Base-by-base conservation (phyloP, 768 basidiomycete genomes). In the Mycena maculata region DNA sequence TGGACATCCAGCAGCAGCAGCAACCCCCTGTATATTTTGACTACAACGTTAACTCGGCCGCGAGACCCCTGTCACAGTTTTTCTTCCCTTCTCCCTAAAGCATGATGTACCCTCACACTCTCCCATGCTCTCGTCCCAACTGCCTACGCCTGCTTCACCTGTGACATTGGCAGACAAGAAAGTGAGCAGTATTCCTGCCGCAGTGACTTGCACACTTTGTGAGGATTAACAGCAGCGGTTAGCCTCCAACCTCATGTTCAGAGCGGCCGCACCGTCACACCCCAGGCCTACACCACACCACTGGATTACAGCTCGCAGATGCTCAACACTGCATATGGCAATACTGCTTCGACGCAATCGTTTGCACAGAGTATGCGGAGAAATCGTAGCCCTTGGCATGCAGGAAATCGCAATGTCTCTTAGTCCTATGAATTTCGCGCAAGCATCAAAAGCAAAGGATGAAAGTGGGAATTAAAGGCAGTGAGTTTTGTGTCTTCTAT, bases 391-490 rank as follows among this genome's bases (percentile, higher is more conserved):
- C 78, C n/a, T 79, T 22, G 85, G 85, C 33, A 76, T 78, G 48
- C 68, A 65, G 47, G 79, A 82, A 60, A 56, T 73, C 10, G 63
- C 80, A 0, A 66, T 76, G 7, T 76, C 83, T 65, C 87, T 92
- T 56, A 95, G 93, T 76, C 84, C 90, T 11, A 73, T 93, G 93
- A 96, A 64, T 98, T 96, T 77, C 87, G 94, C 64, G 84, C 88
- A 20, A 67, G n/a, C n/a, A n/a, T n/a, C n/a, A n/a, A n/a, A n/a
- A n/a, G 31, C 33, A 91, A 92, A 77, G 81, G 87, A 27, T 86
- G 89, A 59, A 89, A 88, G 69, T 98, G 95, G 96, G 90, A 92
- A 67, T 81, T 98, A 23, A 81, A 84, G 77, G n/a, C n/a, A n/a
- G 96, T 94, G 75, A 67, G 85, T 64, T 33, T 50, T 41, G 2